Evolutionary conservation across 2,329 filamentous ascomycete species (phyloP).

Genomic region (Aureobasidium uvarum): DNA sequence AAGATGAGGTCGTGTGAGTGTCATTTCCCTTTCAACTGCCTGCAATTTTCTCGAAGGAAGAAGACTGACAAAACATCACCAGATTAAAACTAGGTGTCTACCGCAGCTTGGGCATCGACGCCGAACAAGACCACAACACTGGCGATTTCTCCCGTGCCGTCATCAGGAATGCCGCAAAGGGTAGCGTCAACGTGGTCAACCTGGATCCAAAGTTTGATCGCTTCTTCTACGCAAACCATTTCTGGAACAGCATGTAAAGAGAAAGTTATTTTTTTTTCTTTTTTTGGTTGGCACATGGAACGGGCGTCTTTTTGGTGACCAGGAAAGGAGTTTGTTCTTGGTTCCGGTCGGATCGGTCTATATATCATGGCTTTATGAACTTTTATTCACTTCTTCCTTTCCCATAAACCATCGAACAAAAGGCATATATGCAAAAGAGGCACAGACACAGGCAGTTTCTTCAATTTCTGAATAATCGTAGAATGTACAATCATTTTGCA

Average conservation of each 20-base stretch:
- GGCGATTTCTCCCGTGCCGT: conserved; percentile 85
- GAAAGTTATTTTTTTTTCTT: background rate
- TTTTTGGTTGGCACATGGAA: background rate
- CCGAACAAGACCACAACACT: conserved; percentile 69
- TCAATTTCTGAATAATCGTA: background rate
- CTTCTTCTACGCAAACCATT: conserved; percentile 93
- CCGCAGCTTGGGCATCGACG: conserved; percentile 83
- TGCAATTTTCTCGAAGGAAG: too few species aligned
- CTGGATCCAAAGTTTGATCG: conserved; percentile 88
- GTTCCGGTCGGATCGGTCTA: background rate
- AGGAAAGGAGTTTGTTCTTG: background rate
- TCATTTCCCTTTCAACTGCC: background rate
- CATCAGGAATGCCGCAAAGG: conserved; percentile 79
- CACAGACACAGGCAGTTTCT: background rate
- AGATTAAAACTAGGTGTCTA: conserved; percentile 86
- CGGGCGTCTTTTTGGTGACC: background rate
- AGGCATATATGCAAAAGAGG: background rate
- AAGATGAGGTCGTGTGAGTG: conserved; percentile 51
- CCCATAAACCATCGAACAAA: background rate
- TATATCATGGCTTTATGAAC: conserved; percentile 14
- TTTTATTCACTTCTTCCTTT: background rate
- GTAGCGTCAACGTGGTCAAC: conserved; percentile 92
- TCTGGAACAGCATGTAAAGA: conserved; percentile 80
- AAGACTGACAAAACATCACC: background rate
- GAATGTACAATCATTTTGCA: background rate